Percentiles rank a stretch among this genome's conserved stretches.
Evolutionary conservation across 116 monocot species (phyloP).

Genomic region (Zostera marina): DNA sequence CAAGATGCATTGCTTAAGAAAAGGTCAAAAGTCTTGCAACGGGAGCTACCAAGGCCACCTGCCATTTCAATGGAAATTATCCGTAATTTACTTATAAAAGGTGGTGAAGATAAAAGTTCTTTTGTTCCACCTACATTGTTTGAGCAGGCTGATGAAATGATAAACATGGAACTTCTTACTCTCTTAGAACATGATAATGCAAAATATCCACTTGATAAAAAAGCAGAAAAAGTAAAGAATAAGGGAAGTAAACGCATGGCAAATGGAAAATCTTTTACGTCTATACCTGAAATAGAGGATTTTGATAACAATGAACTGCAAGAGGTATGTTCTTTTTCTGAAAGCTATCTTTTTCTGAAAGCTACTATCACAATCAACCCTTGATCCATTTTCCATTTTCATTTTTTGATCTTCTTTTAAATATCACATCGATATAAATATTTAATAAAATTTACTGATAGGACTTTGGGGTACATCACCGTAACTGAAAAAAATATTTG

Average conservation of each 20-base stretch:
- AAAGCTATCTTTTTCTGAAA: background rate
- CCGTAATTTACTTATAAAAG: constrained; percentile 28
- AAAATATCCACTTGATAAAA: constrained; percentile 80
- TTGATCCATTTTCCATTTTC: background rate
- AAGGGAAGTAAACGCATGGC: constrained; percentile 43
- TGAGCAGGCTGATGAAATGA: constrained; percentile 29
- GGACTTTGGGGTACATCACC: too few species aligned
- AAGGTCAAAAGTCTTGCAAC: constrained; percentile 94
- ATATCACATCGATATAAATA: too few species aligned
- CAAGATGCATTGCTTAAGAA: constrained; percentile 74
- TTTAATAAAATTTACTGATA: too few species aligned
- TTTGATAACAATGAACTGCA: constrained; percentile 63
- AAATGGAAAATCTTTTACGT: constrained; percentile 38
- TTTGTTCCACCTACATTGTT: constrained; percentile 68
- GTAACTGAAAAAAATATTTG: too few species aligned
- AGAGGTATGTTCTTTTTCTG: constrained; percentile 34
- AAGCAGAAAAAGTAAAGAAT: constrained; percentile 50
- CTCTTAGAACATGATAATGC: constrained; percentile 67
- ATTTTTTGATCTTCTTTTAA: background rate
- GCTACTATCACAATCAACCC: background rate
- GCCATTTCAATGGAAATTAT: constrained; percentile 60
- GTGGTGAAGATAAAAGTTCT: constrained; percentile 53
- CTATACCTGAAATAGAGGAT: constrained; percentile 71
- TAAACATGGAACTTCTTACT: constrained; percentile 16
- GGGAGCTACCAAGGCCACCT: constrained; percentile 87